Conservation (phyloP, 1,139 yeast genomes). For the Ogataea hybrid region DNA sequence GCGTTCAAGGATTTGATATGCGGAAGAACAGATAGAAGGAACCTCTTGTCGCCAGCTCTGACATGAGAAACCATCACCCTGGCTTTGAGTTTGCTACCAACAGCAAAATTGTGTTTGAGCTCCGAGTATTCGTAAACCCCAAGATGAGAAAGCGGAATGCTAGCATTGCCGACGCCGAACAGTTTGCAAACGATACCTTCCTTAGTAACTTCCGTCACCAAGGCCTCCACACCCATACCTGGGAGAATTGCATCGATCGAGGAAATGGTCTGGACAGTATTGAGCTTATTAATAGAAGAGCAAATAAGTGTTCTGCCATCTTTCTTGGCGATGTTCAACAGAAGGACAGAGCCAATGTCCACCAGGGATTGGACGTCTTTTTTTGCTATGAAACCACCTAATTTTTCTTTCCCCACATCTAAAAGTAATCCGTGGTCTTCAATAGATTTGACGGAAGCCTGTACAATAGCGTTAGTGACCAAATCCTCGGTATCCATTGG, state of each 20-base stretch:
- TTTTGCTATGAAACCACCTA: slow-evolving; percentile 74
- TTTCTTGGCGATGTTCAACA: slow-evolving; percentile 46
- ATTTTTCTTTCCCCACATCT: slow-evolving; percentile 57
- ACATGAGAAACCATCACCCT: slow-evolving; percentile 64
- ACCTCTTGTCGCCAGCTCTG: slow-evolving; percentile 55
- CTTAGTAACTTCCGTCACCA: slow-evolving; percentile 57
- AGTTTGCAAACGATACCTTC: slow-evolving; percentile 62
- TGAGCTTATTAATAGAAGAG: slow-evolving; percentile 44
- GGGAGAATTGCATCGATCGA: slow-evolving; percentile 81
- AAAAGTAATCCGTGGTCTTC: slow-evolving; percentile 92
- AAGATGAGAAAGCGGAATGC: slow-evolving; percentile 66
- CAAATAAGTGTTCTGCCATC: slow-evolving; percentile 60
- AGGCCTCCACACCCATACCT: slow-evolving; percentile 76
- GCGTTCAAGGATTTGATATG: slow-evolving; percentile 41
- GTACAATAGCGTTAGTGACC: slow-evolving; percentile 60
- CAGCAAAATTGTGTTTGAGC: slow-evolving; percentile 58
- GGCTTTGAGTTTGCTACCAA: slow-evolving; percentile 67
- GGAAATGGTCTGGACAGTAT: slow-evolving; percentile 52
- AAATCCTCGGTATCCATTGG: slow-evolving; percentile 59
- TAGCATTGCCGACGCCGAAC: slow-evolving; percentile 73
- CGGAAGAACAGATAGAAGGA: slow-evolving; percentile 64
- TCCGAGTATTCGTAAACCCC: slow-evolving; percentile 46
- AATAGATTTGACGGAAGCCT: slow-evolving; percentile 71
- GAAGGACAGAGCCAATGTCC: slow-evolving; percentile 45
- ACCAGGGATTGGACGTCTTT: slow-evolving; percentile 47